phyloP scores from a whole-genome alignment of 352 stramenopile species.

The Pythium biforme region DNA sequence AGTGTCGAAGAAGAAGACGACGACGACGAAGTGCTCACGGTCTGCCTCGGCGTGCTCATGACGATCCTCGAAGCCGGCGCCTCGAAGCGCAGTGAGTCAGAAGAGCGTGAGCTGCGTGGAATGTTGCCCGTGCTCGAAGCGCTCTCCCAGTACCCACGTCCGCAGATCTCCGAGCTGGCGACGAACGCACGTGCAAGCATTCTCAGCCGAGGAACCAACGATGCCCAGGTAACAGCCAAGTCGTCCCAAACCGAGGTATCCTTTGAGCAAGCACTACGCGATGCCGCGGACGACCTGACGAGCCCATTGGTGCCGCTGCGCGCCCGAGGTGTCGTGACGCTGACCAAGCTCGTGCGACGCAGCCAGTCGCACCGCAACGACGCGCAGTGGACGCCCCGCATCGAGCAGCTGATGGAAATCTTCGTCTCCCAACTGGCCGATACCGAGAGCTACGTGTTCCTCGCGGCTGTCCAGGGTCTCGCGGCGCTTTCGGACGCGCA shows the following conservation, averaged over 20 bases:
- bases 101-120: constrained; percentile 55
- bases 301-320: constrained; percentile 70
- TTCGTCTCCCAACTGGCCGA: constrained; percentile 69
- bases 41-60: constrained; percentile 75
- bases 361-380: constrained; percentile 47
- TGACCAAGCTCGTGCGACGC: constrained; percentile 74
- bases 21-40: constrained; percentile 66
- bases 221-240: neutral
- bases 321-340: constrained; percentile 64
- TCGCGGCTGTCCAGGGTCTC: constrained; percentile 78
- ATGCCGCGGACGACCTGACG: constrained; percentile 55
- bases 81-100: constrained; percentile 36
- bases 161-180: constrained; percentile 71
- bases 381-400: constrained; percentile 44
- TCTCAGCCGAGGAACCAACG: constrained; percentile 38
- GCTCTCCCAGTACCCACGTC: constrained; percentile 49
- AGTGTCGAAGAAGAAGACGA: constrained; percentile 33
- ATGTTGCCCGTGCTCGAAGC: constrained; percentile 68
- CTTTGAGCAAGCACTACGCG: constrained; percentile 55
- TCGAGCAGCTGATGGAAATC: constrained; percentile 49
- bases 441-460: constrained; percentile 80
- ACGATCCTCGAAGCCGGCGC: constrained; percentile 79
- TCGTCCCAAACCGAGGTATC: constrained; percentile 27
- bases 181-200: constrained; percentile 66
- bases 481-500: constrained; percentile 60